A percentile compares a stretch with the other conserved stretches of the same genome.
These are phyloP conservation scores for Tetraselmis striata DNA, from an alignment of 139 green algal species.

Conservation along the genomic window DNA sequence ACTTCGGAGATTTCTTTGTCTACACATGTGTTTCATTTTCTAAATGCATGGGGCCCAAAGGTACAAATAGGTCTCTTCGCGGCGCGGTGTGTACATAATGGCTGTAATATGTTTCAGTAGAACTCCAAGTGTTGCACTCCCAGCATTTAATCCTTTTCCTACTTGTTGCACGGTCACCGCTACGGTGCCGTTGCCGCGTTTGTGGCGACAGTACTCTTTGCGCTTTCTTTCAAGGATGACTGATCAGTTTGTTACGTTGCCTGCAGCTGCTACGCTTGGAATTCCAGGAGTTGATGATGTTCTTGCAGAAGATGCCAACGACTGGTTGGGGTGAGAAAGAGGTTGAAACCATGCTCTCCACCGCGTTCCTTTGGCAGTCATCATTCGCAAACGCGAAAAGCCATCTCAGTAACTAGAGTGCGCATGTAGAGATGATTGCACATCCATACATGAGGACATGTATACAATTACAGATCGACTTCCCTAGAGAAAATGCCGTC, in stretches of 20 bases:
- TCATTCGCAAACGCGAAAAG: slow-evolving; percentile 62
- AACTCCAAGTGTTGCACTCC: no score
- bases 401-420: background rate
- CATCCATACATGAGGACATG: no score
- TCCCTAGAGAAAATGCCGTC: no score
- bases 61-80: background rate
- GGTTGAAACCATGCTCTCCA: slow-evolving; percentile 75
- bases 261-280: slow-evolving; percentile 24
- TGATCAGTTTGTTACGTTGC: no score
- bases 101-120: background rate
- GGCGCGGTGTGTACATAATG: background rate
- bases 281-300: slow-evolving; percentile 43
- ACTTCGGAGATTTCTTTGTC: slow-evolving; percentile 75
- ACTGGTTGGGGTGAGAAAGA: slow-evolving; percentile 61
- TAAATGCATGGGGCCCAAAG: background rate
- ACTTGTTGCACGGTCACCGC: slow-evolving; percentile 49
- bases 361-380: slow-evolving; percentile 71
- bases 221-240: no score
- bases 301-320: slow-evolving; percentile 70
- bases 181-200: slow-evolving; percentile 64
- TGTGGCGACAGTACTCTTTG: no score
- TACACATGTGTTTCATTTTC: slow-evolving; percentile 2
- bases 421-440: no score
- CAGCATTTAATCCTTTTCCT: slow-evolving; percentile 59
- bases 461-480: no score